Evolutionary conservation across 129 eudicot species (phyloP), one percentile per base, ranked within the genome.

Genomic region (Centrapalus pauciflorus): DNA sequence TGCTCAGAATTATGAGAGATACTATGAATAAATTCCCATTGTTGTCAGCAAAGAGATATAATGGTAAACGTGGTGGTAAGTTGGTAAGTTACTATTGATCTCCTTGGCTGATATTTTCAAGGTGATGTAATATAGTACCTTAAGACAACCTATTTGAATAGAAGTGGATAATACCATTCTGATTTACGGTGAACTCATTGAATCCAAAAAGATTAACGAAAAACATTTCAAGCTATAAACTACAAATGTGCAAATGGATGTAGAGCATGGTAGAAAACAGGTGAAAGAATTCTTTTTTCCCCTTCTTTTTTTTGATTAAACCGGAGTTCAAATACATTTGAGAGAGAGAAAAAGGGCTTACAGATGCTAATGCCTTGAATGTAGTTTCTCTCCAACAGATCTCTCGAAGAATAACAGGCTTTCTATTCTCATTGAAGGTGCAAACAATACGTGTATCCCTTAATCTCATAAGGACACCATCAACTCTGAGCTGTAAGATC

Each of bases 301-400:
- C n/a, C n/a, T n/a, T n/a, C n/a, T n/a, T n/a, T n/a, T n/a, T n/a
- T n/a, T n/a, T n/a, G n/a, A 24, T 8, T 19, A 58, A 45, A 33
- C 61, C 16, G 8, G 17, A 30, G 41, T 8, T 27, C 8, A 29
- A 70, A 45, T 23, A 32, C 2, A 25, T 40, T 7, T 12, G 54
- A 12, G 66, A 2, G 41, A 67, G 75, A 27, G 55, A 25, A 58
- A 43, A 16, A 46, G 64, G 35, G 72, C 86, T 80, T 85, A 93
- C 96, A 45, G 90, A 81, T 78, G 96, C 79, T 66, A 93, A 80
- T 46, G 84, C 85, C 62, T 84, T 76, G 67, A 88, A 86, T 27
- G 96, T 86, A 69, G 77, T 71, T 77, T 93, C 96, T 81, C 96
- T 89, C 99, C 99, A 93, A 80, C 95, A 93, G 79, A 79, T 79